Evolutionary conservation across 768 basidiomycete genomes (phyloP).

Genomic region (Filobasidium floriforme): DNA sequence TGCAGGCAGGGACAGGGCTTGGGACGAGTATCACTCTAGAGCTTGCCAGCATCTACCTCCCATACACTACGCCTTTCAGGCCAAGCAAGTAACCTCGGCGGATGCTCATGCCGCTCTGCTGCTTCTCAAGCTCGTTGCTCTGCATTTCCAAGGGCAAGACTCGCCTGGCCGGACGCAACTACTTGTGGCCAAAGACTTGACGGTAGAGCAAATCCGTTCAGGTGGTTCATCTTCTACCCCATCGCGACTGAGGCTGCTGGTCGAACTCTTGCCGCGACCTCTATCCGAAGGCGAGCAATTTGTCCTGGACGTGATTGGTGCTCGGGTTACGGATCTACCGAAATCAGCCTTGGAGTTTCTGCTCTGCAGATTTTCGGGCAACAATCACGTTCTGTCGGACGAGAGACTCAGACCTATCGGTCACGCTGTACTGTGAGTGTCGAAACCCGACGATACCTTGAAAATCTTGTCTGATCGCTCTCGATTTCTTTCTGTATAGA

Average conservation of each 20-base stretch:
- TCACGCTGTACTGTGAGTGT: slow-evolving; percentile 24
- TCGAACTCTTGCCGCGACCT: slow-evolving; percentile 17
- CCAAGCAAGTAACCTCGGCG: slow-evolving; percentile 1
- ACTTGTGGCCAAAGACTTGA: neutral
- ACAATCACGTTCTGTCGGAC: slow-evolving; percentile 23
- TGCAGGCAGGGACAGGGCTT: slow-evolving; percentile 16
- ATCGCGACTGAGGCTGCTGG: neutral
- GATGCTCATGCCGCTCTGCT: slow-evolving; percentile 12
- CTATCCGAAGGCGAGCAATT: slow-evolving; percentile 6
- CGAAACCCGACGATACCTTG: neutral
- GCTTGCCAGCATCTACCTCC: slow-evolving; percentile 16
- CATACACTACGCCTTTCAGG: slow-evolving; percentile 9
- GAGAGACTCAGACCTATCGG: slow-evolving; percentile 22
- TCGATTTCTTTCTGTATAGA: neutral
- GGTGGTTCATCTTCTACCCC: too few relatives aligned
- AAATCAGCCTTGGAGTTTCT: slow-evolving; percentile 13
- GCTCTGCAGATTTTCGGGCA: slow-evolving; percentile 18
- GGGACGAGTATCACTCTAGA: slow-evolving; percentile 17
- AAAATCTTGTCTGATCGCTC: too few relatives aligned
- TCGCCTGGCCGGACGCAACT: neutral
- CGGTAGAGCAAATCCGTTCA: slow-evolving; percentile 9
- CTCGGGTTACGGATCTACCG: neutral
- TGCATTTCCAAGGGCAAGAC: neutral
- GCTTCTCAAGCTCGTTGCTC: slow-evolving; percentile 6
- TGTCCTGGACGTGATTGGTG: slow-evolving; percentile 15